Evolutionary conservation across 352 stramenopile species (phyloP), one percentile per base, ranked within the genome.

Genomic region (Phytophthora megakarya): DNA sequence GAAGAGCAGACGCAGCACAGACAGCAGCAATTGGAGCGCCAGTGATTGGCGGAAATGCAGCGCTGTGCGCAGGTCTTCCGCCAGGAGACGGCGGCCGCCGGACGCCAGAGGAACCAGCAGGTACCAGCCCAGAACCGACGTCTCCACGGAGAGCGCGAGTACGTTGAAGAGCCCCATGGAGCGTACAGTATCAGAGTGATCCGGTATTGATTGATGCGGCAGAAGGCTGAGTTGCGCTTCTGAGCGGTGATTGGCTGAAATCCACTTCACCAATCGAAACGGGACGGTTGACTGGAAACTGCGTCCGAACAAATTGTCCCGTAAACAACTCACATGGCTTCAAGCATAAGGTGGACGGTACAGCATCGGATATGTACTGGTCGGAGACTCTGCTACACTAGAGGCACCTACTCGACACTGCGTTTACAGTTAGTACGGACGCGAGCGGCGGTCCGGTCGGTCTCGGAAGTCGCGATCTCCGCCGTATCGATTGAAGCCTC

Each of bases 141-240:
- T 52, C 67, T 93, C 84, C 21, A 74, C 66, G 23, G 72, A 60
- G 40, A 90, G 76, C 49, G 84, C 75, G 19, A 90, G 44, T 33
- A 86, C 46, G 67, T 89, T 90, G 61, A 88, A 86, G 18, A 91
- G 45, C 22, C 84, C 84, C 84, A 93, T 93, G 52, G 61, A 46
- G 38, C 37, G 33, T 10, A n/a, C n/a, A 56, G 30, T 50, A 51
- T 45, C 44, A 58, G 51, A 64, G 57, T 43, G 43, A 55, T 64
- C 18, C 13, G n/a, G 38, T 58, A 56, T 21, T n/a, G n/a, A n/a
- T 37, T 23, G 28, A 45, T 35, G 39, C 23, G 33, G 21, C 46
- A 54, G 30, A 59, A 56, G 45, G 43, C 49, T 71, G 67, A 71
- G 54, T 75, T 71, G 50, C 45, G 9, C 16, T 62, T 4, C 7